phyloP scores from a whole-genome alignment of 345 rosid genomes.

The Gossypium thurberi region DNA sequence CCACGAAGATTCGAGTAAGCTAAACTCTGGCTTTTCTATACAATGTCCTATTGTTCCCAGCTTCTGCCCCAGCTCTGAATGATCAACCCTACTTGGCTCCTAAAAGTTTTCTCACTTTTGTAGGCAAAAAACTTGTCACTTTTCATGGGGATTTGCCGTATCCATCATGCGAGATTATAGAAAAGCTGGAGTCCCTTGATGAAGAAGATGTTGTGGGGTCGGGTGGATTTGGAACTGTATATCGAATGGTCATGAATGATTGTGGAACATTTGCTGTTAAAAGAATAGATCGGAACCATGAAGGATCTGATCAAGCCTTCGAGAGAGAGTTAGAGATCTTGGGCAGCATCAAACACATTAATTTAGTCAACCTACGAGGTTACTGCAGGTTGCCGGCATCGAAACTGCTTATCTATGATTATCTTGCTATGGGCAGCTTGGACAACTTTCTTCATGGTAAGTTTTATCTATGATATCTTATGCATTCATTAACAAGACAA shows the following conservation, averaged over 20 bases:
- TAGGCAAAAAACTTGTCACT: constrained; percentile 81
- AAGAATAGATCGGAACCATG: constrained; percentile 69
- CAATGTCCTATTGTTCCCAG: background rate
- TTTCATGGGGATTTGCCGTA: constrained; percentile 97
- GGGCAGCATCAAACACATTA: constrained; percentile 95
- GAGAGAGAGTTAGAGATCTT: constrained; percentile 91
- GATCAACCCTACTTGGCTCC: background rate
- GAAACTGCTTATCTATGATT: constrained; percentile 90
- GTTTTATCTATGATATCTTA: background rate
- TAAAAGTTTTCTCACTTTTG: background rate
- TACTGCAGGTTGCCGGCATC: constrained; percentile 82
- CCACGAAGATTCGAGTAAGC: constrained; percentile 49
- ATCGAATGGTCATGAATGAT: constrained; percentile 97
- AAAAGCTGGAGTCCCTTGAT: constrained; percentile 88
- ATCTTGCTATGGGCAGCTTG: constrained; percentile 83
- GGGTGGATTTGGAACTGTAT: constrained; percentile 95
- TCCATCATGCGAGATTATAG: constrained; percentile 75
- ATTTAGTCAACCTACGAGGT: constrained; percentile 85
- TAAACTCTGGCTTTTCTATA: background rate
- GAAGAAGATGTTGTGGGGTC: constrained; percentile 94
- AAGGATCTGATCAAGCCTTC: constrained; percentile 90
- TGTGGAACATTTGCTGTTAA: constrained; percentile 97
- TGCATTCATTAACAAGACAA: background rate
- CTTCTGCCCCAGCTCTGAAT: background rate
- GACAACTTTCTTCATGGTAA: constrained; percentile 88